These are phyloP conservation scores for Trichoderma sp. DNA, from an alignment of 2,329 filamentous ascomycete genomes.

Conservation along the genomic window DNA sequence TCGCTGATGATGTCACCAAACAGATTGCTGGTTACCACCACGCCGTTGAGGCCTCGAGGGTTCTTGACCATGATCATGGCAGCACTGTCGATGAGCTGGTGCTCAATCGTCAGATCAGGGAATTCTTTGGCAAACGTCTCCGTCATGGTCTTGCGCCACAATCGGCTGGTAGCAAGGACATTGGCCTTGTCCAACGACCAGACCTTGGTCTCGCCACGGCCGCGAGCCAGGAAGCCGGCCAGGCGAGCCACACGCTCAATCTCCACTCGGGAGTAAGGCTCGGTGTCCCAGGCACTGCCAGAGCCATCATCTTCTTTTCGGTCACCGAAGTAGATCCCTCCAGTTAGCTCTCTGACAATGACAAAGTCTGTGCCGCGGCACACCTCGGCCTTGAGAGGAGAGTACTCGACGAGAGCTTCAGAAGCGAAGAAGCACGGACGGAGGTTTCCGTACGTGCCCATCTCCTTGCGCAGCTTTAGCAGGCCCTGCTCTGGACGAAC, in stretches of 20 bases:
- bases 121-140: constrained; percentile 88
- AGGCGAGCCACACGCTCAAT: constrained; percentile 85
- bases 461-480: constrained; percentile 86
- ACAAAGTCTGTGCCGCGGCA: constrained; percentile 88
- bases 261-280: constrained; percentile 80
- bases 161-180: neutral
- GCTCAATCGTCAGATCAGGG: constrained; percentile 76
- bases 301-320: constrained; percentile 67
- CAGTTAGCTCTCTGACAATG: constrained; percentile 87
- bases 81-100: constrained; percentile 94
- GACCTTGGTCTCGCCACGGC: constrained; percentile 65
- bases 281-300: constrained; percentile 75
- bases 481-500: constrained; percentile 92
- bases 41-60: constrained; percentile 80
- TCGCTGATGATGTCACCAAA: constrained; percentile 97
- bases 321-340: constrained; percentile 94
- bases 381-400: constrained; percentile 81
- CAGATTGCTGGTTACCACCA: constrained; percentile 89
- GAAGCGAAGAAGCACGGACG: constrained; percentile 95
- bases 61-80: constrained; percentile 98
- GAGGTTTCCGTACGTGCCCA: constrained; percentile 91
- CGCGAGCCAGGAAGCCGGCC: constrained; percentile 75
- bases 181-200: constrained; percentile 84
- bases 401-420: constrained; percentile 76
- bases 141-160: constrained; percentile 67